Base-by-base conservation (phyloP, 768 basidiomycete genomes). In the Russula sp. region DNA sequence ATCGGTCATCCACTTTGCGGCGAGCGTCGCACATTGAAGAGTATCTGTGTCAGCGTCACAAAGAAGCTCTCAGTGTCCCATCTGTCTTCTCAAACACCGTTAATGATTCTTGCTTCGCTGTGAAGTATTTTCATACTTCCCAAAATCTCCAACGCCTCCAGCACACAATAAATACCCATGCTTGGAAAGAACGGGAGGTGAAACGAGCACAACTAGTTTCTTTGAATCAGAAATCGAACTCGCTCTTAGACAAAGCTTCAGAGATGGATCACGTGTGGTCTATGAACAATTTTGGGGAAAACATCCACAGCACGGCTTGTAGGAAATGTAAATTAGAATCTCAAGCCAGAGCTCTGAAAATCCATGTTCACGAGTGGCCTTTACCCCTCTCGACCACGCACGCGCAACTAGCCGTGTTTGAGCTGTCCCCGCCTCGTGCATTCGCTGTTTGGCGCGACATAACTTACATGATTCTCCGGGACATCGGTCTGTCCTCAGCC, bases 1-100 rank as follows among this genome's bases (percentile, higher is more conserved):
- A 68, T n/a, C 71, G 70, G 59, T 55, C 68, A 5, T 22, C 34
- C 22, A 32, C 42, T 25, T 18, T 51, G 18, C 7, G 32, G 18
- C 47, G 56, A 32, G 56, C 56, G 5, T 36, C 22, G 13, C 35
- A 2, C 6, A 51, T 58, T 35, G 48, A 63, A 58, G 20, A 51
- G 14, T 53, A 63, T 43, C 18, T 63, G 18, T 36, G 29, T 16
- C 25, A 14, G 22, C 56, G 61, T 5, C 50, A 63, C 13, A 10
- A 18, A 7, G 48, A 41, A 7, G 56, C 50, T 32, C 34, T 5
- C 3, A 29, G 25, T 2, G 3, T 18, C 13, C 16, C 56, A 34
- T 46, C 61, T 3, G 39, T 63, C 20, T 58, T 58, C n/a, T 58
- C 61, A 16, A 50, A 63, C 56, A 16, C 5, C 8, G 25, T 18